A percentile compares a stretch with the other conserved stretches of the same genome.
Conservation (phyloP, 2,329 filamentous ascomycete species). For the Colletotrichum truncatum region DNA sequence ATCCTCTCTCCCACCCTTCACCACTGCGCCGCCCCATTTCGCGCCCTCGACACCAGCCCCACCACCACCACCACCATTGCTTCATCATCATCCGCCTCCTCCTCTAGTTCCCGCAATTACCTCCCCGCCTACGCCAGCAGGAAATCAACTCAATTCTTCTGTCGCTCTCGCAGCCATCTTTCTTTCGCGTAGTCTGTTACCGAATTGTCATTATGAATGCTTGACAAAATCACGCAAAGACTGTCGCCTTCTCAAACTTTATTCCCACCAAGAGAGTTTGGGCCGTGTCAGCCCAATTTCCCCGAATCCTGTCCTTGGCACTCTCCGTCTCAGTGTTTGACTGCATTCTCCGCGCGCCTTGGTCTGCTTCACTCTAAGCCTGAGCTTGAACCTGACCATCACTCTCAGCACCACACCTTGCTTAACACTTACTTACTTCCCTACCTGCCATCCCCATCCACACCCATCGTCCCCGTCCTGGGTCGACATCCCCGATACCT, state of each 20-base stretch:
- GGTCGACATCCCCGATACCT: neutral
- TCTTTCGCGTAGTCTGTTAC: neutral
- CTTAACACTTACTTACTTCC: neutral
- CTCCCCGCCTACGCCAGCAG: neutral
- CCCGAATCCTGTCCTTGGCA: constrained; percentile 23
- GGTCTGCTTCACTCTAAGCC: constrained; percentile 1
- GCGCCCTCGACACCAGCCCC: neutral
- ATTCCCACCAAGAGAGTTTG: constrained; percentile 27
- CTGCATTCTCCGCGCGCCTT: constrained; percentile 12
- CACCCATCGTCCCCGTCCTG: neutral
- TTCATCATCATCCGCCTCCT: neutral
- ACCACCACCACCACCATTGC: neutral
- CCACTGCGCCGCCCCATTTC: neutral
- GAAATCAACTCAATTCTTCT: neutral
- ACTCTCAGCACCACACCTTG: neutral
- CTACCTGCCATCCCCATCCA: neutral
- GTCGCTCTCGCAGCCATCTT: neutral
- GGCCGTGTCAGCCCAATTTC: constrained; percentile 31
- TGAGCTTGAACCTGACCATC: constrained; percentile 10
- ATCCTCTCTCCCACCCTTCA: constrained; percentile 1
- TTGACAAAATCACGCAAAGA: neutral
- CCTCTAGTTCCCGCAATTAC: constrained; percentile 1
- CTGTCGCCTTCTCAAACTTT: constrained; percentile 7
- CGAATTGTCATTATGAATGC: constrained; percentile 9
- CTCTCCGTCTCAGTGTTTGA: neutral